Base-by-base conservation (phyloP, 1,284 basidiomycete species). In the Peniophora sp. region DNA sequence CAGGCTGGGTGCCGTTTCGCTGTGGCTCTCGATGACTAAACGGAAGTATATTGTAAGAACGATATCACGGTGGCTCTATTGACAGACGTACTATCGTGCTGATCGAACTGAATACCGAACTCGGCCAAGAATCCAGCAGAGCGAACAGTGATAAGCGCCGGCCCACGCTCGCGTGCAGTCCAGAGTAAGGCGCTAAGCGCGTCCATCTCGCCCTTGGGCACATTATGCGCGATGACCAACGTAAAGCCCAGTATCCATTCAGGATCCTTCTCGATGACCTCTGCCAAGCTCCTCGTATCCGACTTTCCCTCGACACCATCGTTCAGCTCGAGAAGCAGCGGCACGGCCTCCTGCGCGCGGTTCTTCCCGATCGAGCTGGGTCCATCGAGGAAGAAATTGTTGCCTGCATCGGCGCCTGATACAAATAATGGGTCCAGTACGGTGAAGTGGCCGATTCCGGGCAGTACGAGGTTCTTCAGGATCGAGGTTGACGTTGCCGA, bases 351-450 rank as follows among this genome's bases (percentile, higher is more conserved):
- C 51, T 79, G 65, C 0, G 94, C 93, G 45, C 92, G 83, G 48
- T 75, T 75, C 63, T 85, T 86, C 9, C 91, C 93, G 50, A 97
- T 75, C 58, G 86, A 89, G 22, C 79, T 71, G 0, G 75, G 74
- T 0, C 81, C 83, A 49, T 91, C 81, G 22, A 99, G 75, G 71
- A 99, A 99, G 74, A 98, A 98, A 74, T 98, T 98, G 72, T 93
- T 91, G 0, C 93, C 93, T 0, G 92, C 83, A 61, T 99, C 95
- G 48, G 84, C 79, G 2, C 81, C 60, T 3, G 55, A 50, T 44
- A 65, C 56, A 19, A 59, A 58, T 17, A 54, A 50, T 43, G 55
- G 59, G 36, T 67, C 65, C 22, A 72, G 51, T 27, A 61, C 59
- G 20, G 74, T 59, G 50, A 72, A 63, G 19, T 61, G 60, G n/a